These are phyloP conservation scores for Aechmea fasciata DNA, from an alignment of 176 grass and related monocot genomes.

Conservation along the genomic window DNA sequence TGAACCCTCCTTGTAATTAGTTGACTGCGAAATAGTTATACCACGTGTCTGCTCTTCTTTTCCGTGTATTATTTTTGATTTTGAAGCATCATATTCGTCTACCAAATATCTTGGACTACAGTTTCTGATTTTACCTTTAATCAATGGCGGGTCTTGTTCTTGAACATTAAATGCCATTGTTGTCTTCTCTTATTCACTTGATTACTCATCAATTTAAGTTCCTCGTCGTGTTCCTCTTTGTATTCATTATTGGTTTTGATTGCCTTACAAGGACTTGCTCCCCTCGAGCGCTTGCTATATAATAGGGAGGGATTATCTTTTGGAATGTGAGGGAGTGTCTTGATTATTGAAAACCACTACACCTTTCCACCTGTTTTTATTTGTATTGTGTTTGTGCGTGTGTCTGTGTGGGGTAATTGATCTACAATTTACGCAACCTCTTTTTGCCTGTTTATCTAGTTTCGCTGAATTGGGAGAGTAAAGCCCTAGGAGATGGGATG, in stretches of 20 bases:
- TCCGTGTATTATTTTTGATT: not conserved
- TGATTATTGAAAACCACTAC: not conserved
- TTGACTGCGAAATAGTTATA: slow-evolving; percentile 5
- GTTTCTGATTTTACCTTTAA: not conserved
- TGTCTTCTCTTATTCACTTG: not conserved
- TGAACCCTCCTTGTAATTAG: slow-evolving; percentile 3
- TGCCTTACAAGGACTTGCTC: not conserved
- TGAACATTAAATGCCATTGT: not conserved
- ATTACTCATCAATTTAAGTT: not conserved
- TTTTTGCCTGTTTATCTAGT: not conserved
- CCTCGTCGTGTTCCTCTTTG: not conserved
- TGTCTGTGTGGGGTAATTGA: not conserved
- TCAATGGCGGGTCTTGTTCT: not conserved
- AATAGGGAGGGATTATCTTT: not conserved
- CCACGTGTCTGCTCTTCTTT: not conserved
- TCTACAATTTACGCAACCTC: not conserved
- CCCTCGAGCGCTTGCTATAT: not conserved
- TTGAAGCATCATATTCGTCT: not conserved
- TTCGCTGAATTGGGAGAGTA: not conserved
- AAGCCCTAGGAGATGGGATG: slow-evolving; percentile 19
- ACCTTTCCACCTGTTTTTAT: not conserved
- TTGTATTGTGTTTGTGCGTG: not conserved
- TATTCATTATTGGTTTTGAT: not conserved
- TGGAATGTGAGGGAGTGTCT: not conserved
- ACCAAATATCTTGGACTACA: not conserved